Percentiles rank a stretch among this genome's conserved stretches.
These are phyloP conservation scores for Pythium volutum DNA, from an alignment of 352 stramenopile species.

Conservation along the genomic window DNA sequence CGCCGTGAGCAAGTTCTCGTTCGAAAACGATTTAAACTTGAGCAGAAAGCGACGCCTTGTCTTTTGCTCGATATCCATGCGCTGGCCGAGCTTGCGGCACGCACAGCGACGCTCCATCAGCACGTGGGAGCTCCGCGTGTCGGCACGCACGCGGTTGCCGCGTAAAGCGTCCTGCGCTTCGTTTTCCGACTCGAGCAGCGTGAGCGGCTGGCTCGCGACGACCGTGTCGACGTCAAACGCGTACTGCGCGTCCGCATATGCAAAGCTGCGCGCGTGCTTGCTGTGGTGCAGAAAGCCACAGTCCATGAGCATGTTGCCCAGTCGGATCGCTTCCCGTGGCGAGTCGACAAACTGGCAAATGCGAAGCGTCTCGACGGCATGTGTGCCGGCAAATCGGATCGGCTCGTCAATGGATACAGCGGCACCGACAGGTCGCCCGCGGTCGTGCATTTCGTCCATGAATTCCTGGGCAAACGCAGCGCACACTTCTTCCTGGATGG, in stretches of 20 bases:
- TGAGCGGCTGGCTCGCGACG: conserved; percentile 23
- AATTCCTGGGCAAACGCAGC: conserved; percentile 45
- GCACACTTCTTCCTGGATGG: conserved; percentile 60
- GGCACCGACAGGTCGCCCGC: too few species aligned
- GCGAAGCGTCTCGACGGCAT: conserved; percentile 18
- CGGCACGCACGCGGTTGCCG: not conserved
- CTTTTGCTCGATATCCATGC: conserved; percentile 21
- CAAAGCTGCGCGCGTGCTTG: conserved; percentile 26
- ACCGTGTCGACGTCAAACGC: conserved; percentile 29
- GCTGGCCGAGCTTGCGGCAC: conserved; percentile 32
- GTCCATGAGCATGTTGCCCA: conserved; percentile 44
- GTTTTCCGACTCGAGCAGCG: conserved; percentile 26
- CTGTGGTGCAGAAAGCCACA: conserved; percentile 36
- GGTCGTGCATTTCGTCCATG: conserved; percentile 40
- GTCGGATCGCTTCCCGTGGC: conserved; percentile 26
- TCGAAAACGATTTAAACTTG: conserved; percentile 15
- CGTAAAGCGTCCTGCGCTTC: not conserved
- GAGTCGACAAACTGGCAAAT: conserved; percentile 5
- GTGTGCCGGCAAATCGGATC: conserved; percentile 24
- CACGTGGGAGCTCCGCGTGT: conserved; percentile 5
- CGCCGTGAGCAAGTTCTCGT: conserved; percentile 15
- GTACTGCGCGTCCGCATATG: conserved; percentile 20
- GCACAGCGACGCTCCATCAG: conserved; percentile 18
- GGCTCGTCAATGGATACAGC: too few species aligned
- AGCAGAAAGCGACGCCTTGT: conserved; percentile 19